Evolutionary conservation across 192 early-diverging fungal species (phyloP).

Genomic region (Helicostylum pulchrum): DNA sequence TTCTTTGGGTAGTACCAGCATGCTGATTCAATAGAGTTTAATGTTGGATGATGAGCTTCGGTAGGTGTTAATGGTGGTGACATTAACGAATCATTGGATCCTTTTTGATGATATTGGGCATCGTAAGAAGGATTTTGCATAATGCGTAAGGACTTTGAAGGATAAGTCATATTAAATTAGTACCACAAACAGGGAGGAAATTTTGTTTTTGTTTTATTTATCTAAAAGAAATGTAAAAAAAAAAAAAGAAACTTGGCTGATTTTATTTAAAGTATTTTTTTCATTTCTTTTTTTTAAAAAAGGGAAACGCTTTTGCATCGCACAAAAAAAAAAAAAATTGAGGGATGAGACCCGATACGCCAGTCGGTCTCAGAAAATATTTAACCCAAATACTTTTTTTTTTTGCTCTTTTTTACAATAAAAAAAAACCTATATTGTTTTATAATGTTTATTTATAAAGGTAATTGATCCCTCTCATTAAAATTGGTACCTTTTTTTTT

Average conservation of each 20-base stretch:
- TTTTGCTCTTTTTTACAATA: background rate
- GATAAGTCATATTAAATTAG: slow-evolving; percentile 6
- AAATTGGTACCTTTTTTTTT: too few relatives aligned
- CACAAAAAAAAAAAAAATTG: background rate
- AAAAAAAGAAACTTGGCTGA: background rate
- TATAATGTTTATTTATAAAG: background rate
- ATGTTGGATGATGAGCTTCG: slow-evolving; percentile 3
- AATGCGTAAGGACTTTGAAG: slow-evolving; percentile 16
- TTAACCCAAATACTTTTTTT: background rate
- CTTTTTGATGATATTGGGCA: background rate
- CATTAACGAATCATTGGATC: slow-evolving; percentile 5
- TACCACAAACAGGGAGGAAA: background rate
- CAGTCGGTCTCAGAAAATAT: slow-evolving; percentile 17
- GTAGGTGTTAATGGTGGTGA: slow-evolving; percentile 24
- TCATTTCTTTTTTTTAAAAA: background rate
- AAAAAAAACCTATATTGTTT: background rate
- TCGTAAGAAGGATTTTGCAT: slow-evolving; percentile 11
- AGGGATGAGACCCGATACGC: slow-evolving; percentile 14
- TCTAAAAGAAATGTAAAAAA: background rate
- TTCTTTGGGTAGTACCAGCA: background rate
- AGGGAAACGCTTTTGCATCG: background rate
- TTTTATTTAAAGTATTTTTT: background rate
- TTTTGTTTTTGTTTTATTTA: background rate
- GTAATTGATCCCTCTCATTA: background rate
- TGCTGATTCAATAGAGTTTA: too few relatives aligned